Base-by-base conservation (phyloP, 2,329 filamentous ascomycete species). In the Neopestalotiopsis clavispora region DNA sequence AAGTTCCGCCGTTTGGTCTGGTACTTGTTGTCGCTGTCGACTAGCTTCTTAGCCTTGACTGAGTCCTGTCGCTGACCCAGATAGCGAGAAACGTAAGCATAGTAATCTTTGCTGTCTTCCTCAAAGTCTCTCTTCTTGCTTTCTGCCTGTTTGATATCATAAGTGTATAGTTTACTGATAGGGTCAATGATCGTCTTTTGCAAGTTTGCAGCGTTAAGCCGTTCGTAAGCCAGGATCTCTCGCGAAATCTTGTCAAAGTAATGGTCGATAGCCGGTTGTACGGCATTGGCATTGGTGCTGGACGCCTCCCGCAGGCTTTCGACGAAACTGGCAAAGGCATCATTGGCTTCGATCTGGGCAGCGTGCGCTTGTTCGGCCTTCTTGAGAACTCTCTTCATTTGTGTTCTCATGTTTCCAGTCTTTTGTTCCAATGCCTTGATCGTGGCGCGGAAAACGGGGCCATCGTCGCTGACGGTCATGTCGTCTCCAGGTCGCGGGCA, bases 31-130 rank as follows among this genome's bases (percentile, higher is more conserved):
- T 99, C 96, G 74, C 94, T 98, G 75, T 98, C 94, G 56, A 89
- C 93, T 71, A 96, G 90, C 82, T 98, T 98, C 87, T 99, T 99
- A 79, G 97, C 93, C 82, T 98, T 99, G 75, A 97, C 86, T 7
- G 95, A 97, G 80, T 99, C 96, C 78, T 97, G 94, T 58, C 95
- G 90, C 79, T 98, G 95, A 40, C 96, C 96, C n/a, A 99, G 89
- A 81, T 99, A 99, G 61, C 94, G 91, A 71, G 94, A 93, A 65
- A 98, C 93, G 78, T 97, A 99, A 71, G 92, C 91, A 81, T 99
- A 99, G 82, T 97, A 99, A 78, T 99, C 96, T 79, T 97, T 96
- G 83, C 95, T 98, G 79, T 99, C 96, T 76, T 99, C 96, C 72
- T 99, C 96, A 75, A 99, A 99, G 74, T 98, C 96, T 73, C 96